Percentiles rank a stretch among this genome's conserved stretches.
Conservation (phyloP, 257 asterid species). For the Gentiana straminea region DNA sequence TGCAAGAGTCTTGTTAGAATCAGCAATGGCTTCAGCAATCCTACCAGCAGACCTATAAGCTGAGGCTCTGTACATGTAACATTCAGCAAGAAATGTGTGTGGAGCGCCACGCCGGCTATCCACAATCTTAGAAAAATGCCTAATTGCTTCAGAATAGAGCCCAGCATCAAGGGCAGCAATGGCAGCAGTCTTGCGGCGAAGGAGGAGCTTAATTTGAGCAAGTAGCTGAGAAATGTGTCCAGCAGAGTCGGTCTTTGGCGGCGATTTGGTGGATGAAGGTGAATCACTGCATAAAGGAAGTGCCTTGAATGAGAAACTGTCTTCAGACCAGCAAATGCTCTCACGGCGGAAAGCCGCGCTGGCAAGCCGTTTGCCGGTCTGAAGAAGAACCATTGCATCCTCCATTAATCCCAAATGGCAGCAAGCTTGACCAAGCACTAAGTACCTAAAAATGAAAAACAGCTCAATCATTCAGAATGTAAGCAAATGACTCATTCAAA, state of each 20-base stretch:
- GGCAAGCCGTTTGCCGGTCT: conserved; percentile 85
- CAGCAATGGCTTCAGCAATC: conserved; percentile 54
- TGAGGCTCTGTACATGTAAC: conserved; percentile 48
- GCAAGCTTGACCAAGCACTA: conserved; percentile 86
- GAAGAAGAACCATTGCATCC: conserved; percentile 89
- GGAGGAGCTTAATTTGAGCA: conserved; percentile 48
- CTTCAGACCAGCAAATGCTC: conserved; percentile 79
- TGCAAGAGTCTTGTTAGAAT: conserved; percentile 58
- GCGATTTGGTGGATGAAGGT: conserved; percentile 13
- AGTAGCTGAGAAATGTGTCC: conserved; percentile 42
- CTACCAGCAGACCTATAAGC: conserved; percentile 52
- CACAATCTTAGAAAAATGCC: conserved; percentile 56
- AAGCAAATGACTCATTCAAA: too few species aligned
- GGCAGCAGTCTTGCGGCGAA: conserved; percentile 62
- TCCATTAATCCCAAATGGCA: conserved; percentile 92
- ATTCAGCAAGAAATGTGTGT: conserved; percentile 53
- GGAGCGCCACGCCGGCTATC: conserved; percentile 65
- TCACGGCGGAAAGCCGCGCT: conserved; percentile 85
- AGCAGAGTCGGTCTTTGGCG: conserved; percentile 28
- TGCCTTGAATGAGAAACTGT: conserved; percentile 51
- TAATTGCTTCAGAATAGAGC: conserved; percentile 47
- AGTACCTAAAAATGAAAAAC: conserved; percentile 39
- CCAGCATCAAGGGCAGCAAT: conserved; percentile 61
- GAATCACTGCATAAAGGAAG: conserved; percentile 35
- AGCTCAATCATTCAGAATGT: too few species aligned